A percentile compares a stretch with the other conserved stretches of the same genome.
phyloP scores from a whole-genome alignment of 805 yeast species.

The Ogataea zsoltii region DNA sequence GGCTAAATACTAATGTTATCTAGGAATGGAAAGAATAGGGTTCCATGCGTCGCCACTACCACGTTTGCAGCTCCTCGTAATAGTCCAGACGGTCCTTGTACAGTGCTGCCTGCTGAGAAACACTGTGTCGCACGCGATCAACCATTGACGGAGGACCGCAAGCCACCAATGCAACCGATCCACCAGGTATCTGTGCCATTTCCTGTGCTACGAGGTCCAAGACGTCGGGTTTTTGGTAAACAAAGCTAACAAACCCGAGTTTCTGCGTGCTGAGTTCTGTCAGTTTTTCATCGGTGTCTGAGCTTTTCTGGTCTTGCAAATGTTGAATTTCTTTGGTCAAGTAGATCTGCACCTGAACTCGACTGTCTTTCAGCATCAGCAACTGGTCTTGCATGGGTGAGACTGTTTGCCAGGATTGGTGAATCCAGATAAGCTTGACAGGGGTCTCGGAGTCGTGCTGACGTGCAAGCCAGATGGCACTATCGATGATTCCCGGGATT shows the following conservation, averaged over 20 bases:
- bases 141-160: slow-evolving; percentile 50
- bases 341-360: slow-evolving; percentile 35
- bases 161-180: slow-evolving; percentile 38
- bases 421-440: slow-evolving; percentile 59
- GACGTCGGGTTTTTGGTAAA: slow-evolving; percentile 43
- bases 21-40: background rate
- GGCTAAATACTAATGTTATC: background rate
- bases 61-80: slow-evolving; percentile 72
- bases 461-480: slow-evolving; percentile 34
- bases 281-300: slow-evolving; percentile 38
- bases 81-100: slow-evolving; percentile 58
- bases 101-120: slow-evolving; percentile 42
- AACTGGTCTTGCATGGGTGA: slow-evolving; percentile 44
- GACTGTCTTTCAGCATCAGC: slow-evolving; percentile 30
- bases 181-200: slow-evolving; percentile 36
- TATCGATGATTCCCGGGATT: slow-evolving; percentile 53
- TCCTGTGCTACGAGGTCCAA: slow-evolving; percentile 33
- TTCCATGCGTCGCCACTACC: slow-evolving; percentile 42
- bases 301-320: slow-evolving; percentile 28
- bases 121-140: slow-evolving; percentile 53
- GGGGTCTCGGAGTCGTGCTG: slow-evolving; percentile 22
- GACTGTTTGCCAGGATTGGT: slow-evolving; percentile 51
- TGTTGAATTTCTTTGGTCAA: slow-evolving; percentile 28
- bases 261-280: slow-evolving; percentile 36
- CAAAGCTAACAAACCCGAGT: slow-evolving; percentile 37